phyloP scores from a whole-genome alignment of 2,329 filamentous ascomycete species.

The Colletotrichum lindemuthianum region DNA sequence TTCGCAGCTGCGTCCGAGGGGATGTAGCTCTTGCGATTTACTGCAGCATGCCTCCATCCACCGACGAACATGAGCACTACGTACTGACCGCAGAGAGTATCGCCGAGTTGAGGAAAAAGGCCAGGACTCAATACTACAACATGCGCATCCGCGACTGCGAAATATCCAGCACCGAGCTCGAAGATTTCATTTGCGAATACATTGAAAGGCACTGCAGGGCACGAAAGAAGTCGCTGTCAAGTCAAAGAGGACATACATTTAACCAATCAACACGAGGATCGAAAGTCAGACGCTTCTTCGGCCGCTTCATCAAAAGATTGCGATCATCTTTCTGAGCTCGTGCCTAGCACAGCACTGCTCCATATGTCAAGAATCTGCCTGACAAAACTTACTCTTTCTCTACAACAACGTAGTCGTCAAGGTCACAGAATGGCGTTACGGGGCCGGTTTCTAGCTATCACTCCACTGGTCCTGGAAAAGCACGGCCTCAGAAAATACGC shows the following conservation, averaged over 20 bases:
- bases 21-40: too few relatives aligned
- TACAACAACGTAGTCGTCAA: too few relatives aligned
- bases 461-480: neutral
- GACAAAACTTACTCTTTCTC: too few relatives aligned
- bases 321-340: neutral
- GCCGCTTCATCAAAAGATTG: neutral
- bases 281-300: neutral
- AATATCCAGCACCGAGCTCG: conserved; percentile 4
- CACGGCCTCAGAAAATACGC: neutral
- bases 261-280: neutral
- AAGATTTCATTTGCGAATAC: conserved; percentile 22
- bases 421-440: too few relatives aligned
- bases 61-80: too few relatives aligned
- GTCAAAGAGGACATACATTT: too few relatives aligned
- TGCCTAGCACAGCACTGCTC: too few relatives aligned
- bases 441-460: neutral
- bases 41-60: neutral
- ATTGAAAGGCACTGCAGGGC: conserved; percentile 2
- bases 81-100: conserved; percentile 6
- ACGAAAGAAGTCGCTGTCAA: too few relatives aligned
- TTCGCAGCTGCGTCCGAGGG: too few relatives aligned
- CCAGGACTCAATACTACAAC: conserved; percentile 7
- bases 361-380: too few relatives aligned
- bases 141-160: conserved; percentile 6
- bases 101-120: conserved; percentile 11